These are phyloP conservation scores for Aspergillus affinis DNA, from an alignment of 495 filamentous ascomycete genomes.

Conservation along the genomic window DNA sequence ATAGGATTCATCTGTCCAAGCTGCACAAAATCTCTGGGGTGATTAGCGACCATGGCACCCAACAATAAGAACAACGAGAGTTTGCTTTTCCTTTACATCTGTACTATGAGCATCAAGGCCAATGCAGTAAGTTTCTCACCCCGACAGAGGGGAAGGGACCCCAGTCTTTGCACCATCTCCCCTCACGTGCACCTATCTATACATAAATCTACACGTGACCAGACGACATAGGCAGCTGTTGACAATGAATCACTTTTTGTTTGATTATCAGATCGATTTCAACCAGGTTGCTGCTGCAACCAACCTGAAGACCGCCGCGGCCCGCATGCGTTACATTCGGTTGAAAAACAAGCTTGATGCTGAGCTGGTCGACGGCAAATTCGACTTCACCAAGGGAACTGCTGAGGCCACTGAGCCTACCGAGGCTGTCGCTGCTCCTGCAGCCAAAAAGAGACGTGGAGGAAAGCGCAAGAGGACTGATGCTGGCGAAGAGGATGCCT, in stretches of 20 bases:
- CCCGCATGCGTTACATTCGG: slow-evolving; percentile 38
- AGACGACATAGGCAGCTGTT: background rate
- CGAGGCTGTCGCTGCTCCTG: background rate
- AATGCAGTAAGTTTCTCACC: slow-evolving; percentile 26
- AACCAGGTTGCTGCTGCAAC: slow-evolving; percentile 29
- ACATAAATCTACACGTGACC: background rate
- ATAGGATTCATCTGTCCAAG: background rate
- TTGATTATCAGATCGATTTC: slow-evolving; percentile 36
- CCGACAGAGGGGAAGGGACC: background rate
- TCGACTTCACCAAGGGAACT: slow-evolving; percentile 2
- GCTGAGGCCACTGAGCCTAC: background rate
- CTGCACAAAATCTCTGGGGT: background rate
- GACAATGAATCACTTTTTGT: background rate
- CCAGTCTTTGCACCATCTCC: background rate
- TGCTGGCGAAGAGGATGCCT: background rate
- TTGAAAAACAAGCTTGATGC: slow-evolving; percentile 34
- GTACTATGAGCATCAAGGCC: slow-evolving; percentile 33
- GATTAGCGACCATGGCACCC: slow-evolving; percentile 11
- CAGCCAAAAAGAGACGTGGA: background rate
- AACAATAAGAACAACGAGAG: slow-evolving; percentile 32
- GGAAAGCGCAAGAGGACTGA: slow-evolving; percentile 2
- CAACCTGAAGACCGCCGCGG: slow-evolving; percentile 34
- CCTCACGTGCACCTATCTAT: background rate
- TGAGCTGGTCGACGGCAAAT: slow-evolving; percentile 14
- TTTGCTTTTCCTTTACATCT: slow-evolving; percentile 40